Evolutionary conservation across 2,329 filamentous ascomycete genomes (phyloP).

Genomic region (Nemania sp.): DNA sequence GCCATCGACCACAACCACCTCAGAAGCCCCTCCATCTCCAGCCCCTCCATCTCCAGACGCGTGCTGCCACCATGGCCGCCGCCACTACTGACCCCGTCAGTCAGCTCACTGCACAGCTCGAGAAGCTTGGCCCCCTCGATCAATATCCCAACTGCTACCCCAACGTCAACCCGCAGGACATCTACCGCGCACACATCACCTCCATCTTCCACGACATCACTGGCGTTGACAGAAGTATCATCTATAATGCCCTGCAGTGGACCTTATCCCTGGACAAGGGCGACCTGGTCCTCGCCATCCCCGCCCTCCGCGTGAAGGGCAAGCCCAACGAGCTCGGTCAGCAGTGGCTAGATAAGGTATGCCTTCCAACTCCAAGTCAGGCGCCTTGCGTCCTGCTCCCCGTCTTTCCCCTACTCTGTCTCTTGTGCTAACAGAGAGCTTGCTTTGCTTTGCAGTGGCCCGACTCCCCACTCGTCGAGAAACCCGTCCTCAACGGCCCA

Average conservation of each 20-base stretch:
- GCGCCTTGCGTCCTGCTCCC: too few species aligned
- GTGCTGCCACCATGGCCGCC: conserved; percentile 30
- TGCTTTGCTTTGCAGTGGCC: conserved; percentile 51
- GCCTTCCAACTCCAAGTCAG: background rate
- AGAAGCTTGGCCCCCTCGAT: conserved; percentile 37
- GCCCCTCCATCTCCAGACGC: conserved; percentile 10
- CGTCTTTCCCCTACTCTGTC: background rate
- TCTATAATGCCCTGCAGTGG: conserved; percentile 79
- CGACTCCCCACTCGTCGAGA: conserved; percentile 72
- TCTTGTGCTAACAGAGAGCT: conserved; percentile 10
- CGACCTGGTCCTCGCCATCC: conserved; percentile 77
- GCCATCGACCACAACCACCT: background rate
- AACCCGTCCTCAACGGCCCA: conserved; percentile 67
- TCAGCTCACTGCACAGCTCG: conserved; percentile 33
- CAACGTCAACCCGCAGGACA: conserved; percentile 74
- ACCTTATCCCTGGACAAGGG: conserved; percentile 80
- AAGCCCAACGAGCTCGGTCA: conserved; percentile 66
- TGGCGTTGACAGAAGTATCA: conserved; percentile 69
- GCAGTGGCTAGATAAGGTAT: conserved; percentile 67
- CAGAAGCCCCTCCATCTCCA: background rate
- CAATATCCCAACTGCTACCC: conserved; percentile 65
- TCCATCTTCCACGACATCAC: conserved; percentile 69
- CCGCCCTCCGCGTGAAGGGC: conserved; percentile 78
- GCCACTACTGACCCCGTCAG: conserved; percentile 30
- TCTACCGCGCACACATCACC: conserved; percentile 79